Evolutionary conservation across 2,329 filamentous ascomycete species (phyloP), one percentile per base, ranked within the genome.

Genomic region (Talaromyces albobiverticillius): DNA sequence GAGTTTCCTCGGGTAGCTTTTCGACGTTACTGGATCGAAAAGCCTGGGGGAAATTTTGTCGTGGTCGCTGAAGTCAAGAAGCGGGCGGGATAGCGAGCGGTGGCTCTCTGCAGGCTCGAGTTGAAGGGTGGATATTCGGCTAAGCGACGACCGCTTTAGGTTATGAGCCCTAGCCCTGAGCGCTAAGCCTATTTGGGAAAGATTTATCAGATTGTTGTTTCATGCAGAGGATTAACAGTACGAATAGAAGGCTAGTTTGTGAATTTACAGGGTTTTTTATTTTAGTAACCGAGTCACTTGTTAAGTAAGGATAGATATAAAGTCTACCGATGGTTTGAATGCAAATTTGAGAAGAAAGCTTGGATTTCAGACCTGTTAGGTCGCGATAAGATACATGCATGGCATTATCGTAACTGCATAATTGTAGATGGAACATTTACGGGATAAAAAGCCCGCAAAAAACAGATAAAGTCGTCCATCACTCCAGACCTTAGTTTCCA

Each of bases 101-200:
- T 31, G 18, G 54, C 25, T 18, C n/a, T n/a, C n/a, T n/a, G n/a
- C n/a, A n/a, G n/a, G n/a, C n/a, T 61, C 62, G 61, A 63, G 65
- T 60, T 61, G 50, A 52, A 60, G 65, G 65, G 68, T 71, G 69
- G 70, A 66, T 63, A 61, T 68, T 73, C 71, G 70, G 64, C 69
- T 74, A 74, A 74, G 71, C 70, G 71, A n/a, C n/a, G n/a, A 73
- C 64, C 55, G 51, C 62, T 58, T 62, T 67, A 71, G 70, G 69
- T 68, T 61, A 63, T 57, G 48, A 71, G 60, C 71, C 72, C 72
- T 74, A 74, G 61, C 10, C 51, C 51, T 46, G n/a, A n/a, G 32
- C 59, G 52, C 66, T 70, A 70, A n/a, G 47, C 65, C 59, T 0
- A 2, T 61, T 67, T 59, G 23, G 64, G 65, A 14, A 25, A 25